Conservation (phyloP, 2,329 filamentous ascomycete genomes). For the Elsinoe perseae region DNA sequence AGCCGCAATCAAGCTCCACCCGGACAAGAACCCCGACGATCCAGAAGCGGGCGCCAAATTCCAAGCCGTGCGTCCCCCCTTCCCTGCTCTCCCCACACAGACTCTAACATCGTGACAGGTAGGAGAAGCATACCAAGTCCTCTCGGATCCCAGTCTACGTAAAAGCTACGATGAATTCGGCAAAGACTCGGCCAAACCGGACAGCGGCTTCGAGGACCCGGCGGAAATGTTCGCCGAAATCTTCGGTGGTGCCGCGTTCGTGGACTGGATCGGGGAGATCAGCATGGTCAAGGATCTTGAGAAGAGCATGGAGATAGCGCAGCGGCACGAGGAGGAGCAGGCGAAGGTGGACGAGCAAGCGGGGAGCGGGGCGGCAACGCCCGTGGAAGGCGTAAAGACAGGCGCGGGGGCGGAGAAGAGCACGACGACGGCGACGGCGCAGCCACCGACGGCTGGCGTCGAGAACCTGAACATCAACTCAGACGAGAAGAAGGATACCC, state of each 20-base stretch:
- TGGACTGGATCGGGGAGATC: constrained; percentile 96
- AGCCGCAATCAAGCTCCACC: constrained; percentile 79
- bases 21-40: constrained; percentile 96
- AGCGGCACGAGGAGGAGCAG: constrained; percentile 59
- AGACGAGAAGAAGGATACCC: constrained; percentile 6
- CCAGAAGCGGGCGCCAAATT: constrained; percentile 90
- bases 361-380: neutral
- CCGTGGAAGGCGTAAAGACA: constrained; percentile 16
- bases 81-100: constrained; percentile 6
- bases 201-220: constrained; percentile 87
- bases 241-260: constrained; percentile 91
- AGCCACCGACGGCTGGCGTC: constrained; percentile 24
- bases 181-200: constrained; percentile 87
- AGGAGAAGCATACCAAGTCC: constrained; percentile 67
- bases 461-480: constrained; percentile 17
- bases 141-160: constrained; percentile 79
- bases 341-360: constrained; percentile 15
- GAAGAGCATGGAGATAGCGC: constrained; percentile 96
- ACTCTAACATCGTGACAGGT: constrained; percentile 39
- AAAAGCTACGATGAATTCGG: constrained; percentile 94
- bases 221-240: constrained; percentile 98
- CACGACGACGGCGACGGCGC: neutral
- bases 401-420: constrained; percentile 32
- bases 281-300: constrained; percentile 98
- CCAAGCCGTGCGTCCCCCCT: constrained; percentile 57